Evolutionary conservation across 1,139 yeast species (phyloP), one percentile per base, ranked within the genome.

Genomic region (Geotrichum cucujoidarum): DNA sequence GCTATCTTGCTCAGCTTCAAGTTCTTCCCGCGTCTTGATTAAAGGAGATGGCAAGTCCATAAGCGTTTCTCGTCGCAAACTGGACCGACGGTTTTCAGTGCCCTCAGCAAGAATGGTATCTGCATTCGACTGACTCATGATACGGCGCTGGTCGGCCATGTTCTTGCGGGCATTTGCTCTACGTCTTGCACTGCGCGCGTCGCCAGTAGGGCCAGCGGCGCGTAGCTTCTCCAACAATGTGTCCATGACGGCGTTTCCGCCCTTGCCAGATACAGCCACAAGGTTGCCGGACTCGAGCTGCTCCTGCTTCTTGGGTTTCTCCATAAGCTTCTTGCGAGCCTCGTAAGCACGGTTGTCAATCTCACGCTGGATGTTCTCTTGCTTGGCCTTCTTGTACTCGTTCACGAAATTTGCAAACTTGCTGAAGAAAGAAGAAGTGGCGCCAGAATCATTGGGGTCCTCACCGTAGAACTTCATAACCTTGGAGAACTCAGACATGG

Each of bases 401-500:
- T 71, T 71, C 14, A 84, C 75, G 65, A 92, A 92, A 50, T 78
- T 76, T 3, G 88, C 70, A 62, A 92, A 84, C 61, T 83, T 83
- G 51, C 76, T 70, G 60, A 92, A 82, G 62, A 92, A 90, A 1
- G 81, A 69, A 52, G 77, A 76, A 51, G 81, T 76, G 55, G 89
- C 78, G 16, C 77, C 68, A 5, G 70, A 60, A 59, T 87, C 95
- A 3, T 67, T 64, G 1, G 79, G 73, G 59, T 83, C 82, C 63
- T 92, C 98, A 6, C 97, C 97, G 65, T 83, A 92, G 61, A 79
- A 83, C 44, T 70, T 70, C 92, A 92, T 81, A 45, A 87, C 69
- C 42, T 75, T 73, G 31, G 75, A 72, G 55, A 82, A 78, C 42
- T 77, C 81, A 2, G 69, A 64, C 36, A 77, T 63, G 0, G 92